These are phyloP conservation scores for Penicillium psychrosexuale DNA, from an alignment of 2,329 filamentous ascomycete species.

Conservation along the genomic window DNA sequence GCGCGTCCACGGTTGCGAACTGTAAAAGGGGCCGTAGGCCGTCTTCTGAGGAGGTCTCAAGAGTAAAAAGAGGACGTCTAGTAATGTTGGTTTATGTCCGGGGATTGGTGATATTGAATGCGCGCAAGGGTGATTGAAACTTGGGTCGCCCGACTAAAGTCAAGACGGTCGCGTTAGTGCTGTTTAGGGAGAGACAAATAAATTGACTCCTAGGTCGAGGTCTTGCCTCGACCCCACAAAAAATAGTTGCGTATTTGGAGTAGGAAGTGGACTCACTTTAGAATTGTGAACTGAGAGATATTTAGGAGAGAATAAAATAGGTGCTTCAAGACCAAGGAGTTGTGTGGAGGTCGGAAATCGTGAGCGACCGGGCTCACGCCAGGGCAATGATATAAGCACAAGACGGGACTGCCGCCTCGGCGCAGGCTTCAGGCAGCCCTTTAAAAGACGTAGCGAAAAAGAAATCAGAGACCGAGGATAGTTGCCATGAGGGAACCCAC, in stretches of 20 bases:
- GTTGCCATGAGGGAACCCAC: conserved; percentile 26
- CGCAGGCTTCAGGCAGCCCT: conserved; percentile 29
- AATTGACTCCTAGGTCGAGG: conserved; percentile 8
- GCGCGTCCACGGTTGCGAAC: conserved; percentile 12
- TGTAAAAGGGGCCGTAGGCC: conserved; percentile 3
- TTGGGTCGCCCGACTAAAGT: conserved; percentile 22
- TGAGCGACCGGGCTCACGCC: conserved; percentile 30
- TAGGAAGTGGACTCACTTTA: conserved; percentile 11
- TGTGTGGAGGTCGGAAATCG: conserved; percentile 28
- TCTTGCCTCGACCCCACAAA: conserved; percentile 1
- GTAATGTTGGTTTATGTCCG: background rate
- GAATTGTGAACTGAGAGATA: conserved; percentile 5
- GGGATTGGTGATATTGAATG: conserved; percentile 1
- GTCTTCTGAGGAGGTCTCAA: background rate
- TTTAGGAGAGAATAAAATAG: conserved; percentile 15
- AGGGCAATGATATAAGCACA: conserved; percentile 26
- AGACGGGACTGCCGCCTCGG: conserved; percentile 32
- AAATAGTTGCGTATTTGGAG: background rate
- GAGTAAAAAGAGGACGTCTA: background rate
- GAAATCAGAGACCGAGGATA: conserved; percentile 22
- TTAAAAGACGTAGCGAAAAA: conserved; percentile 21
- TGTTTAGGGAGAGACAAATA: conserved; percentile 22
- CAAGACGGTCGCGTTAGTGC: conserved; percentile 35
- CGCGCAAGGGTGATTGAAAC: conserved; percentile 16
- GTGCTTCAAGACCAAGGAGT: conserved; percentile 30